These are phyloP conservation scores for Phaeoacremonium minimum DNA, from an alignment of 2,329 filamentous ascomycete genomes.

Conservation along the genomic window DNA sequence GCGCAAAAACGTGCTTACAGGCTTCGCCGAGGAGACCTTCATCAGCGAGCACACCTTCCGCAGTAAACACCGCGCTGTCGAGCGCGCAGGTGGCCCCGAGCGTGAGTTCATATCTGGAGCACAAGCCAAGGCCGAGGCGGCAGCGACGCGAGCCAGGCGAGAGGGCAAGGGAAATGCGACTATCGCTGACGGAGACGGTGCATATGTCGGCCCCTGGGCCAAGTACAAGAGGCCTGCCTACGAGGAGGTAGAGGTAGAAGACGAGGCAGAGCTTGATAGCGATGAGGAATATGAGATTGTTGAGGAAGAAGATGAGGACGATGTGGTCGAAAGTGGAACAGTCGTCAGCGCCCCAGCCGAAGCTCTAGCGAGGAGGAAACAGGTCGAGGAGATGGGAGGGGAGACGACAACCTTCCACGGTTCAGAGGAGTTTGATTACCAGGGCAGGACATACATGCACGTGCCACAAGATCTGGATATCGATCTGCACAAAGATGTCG, in stretches of 20 bases:
- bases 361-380: conserved; percentile 51
- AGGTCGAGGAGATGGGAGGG: conserved; percentile 55
- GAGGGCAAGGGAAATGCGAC: conserved; percentile 82
- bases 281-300: conserved; percentile 77
- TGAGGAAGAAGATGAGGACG: conserved; percentile 67
- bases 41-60: conserved; percentile 90
- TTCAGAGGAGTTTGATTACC: conserved; percentile 80
- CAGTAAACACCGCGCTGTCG: conserved; percentile 78
- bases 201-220: conserved; percentile 95
- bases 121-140: conserved; percentile 67
- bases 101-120: conserved; percentile 49
- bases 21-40: conserved; percentile 80
- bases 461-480: conserved; percentile 86
- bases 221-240: conserved; percentile 70
- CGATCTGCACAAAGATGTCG: conserved; percentile 75
- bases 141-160: conserved; percentile 64
- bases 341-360: conserved; percentile 52
- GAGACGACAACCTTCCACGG: conserved; percentile 91
- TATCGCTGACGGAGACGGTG: conserved; percentile 78
- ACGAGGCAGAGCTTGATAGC: conserved; percentile 68
- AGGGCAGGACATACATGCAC: conserved; percentile 96
- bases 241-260: conserved; percentile 66
- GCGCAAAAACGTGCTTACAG: conserved; percentile 79
- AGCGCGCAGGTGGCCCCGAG: conserved; percentile 57
- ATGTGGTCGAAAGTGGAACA: conserved; percentile 60